Evolutionary conservation across 345 rosid species (phyloP), one percentile per base, ranked within the genome.

Genomic region (Schrenkiella parvula): DNA sequence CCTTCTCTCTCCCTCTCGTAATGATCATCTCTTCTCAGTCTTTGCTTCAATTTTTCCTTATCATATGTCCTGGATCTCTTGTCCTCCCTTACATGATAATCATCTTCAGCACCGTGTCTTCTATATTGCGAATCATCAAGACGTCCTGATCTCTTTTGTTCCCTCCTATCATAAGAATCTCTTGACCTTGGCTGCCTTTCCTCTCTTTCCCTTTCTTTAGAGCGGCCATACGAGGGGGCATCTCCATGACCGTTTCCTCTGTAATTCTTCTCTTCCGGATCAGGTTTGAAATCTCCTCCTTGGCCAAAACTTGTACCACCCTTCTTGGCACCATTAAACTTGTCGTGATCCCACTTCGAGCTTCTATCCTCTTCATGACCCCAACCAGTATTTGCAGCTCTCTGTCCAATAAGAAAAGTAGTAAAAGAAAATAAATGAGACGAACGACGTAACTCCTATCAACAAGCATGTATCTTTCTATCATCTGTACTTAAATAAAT

Each of bases 351-450:
- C 97, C 92, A 89, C 74, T 18, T 83, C 21, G 83, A 64, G 72
- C 80, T 80, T 66, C 76, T 83, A 77, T 90, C 97, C 72, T 86
- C 77, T 77, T 81, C 81, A 80, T 82, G 82, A 80, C 95, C 97
- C 89, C 98, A 85, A 25, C 91, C 93, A 1, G 89, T 90, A 78
- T 88, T 88, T 65, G 91, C 96, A 71, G 93, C 96, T 86, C 91
- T 87, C 96, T 86, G 81, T 60, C 66, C 11, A 70, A 70, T 48
- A 54, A 42, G 70, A 58, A 47, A 64, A n/a, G 52, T n/a, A 66
- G 18, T n/a, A 7, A 72, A 48, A 46, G 63, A 35, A 54, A 46
- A 60, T 3, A 71, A 15, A 21, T 46, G 55, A 68, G 62, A 63
- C 54, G 2, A 37, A 56, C 17, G 47, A 22, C 28, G 1, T 8